Percentiles rank a stretch among this genome's conserved stretches.
Evolutionary conservation across 768 basidiomycete genomes (phyloP).

Genomic region (Russula sp.): DNA sequence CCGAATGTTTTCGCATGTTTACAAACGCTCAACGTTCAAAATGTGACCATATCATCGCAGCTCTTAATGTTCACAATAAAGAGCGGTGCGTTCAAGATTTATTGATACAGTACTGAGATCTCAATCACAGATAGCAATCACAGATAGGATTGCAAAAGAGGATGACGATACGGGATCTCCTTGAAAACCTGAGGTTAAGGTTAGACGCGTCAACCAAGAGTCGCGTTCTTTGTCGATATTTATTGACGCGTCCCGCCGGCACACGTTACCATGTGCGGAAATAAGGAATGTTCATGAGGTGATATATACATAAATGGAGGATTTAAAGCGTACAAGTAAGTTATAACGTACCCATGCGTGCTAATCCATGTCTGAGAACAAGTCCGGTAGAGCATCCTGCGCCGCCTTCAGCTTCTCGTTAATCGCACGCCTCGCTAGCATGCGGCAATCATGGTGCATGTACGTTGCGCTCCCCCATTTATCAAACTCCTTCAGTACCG

Average conservation of each 20-base stretch:
- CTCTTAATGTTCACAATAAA: neutral
- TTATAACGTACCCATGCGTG: neutral
- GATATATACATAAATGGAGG: neutral
- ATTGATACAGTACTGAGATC: neutral
- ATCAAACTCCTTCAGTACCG: slow-evolving; percentile 65
- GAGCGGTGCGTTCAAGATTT: neutral
- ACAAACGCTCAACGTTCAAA: slow-evolving; percentile 4
- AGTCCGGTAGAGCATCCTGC: slow-evolving; percentile 60
- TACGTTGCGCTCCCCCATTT: slow-evolving; percentile 70
- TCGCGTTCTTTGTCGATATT: slow-evolving; percentile 26
- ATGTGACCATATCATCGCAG: neutral
- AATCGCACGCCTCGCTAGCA: slow-evolving; percentile 55
- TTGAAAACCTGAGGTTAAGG: slow-evolving; percentile 16
- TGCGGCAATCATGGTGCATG: slow-evolving; percentile 74
- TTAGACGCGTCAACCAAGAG: slow-evolving; percentile 18
- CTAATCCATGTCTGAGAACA: slow-evolving; percentile 45
- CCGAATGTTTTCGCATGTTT: slow-evolving; percentile 21
- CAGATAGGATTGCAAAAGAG: neutral
- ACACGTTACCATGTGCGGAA: neutral
- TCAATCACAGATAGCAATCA: neutral
- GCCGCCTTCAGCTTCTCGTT: slow-evolving; percentile 53
- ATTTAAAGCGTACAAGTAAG: neutral
- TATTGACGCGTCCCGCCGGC: slow-evolving; percentile 20
- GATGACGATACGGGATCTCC: neutral
- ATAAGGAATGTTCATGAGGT: neutral